These are phyloP conservation scores for Trichoderma citrinoviride DNA, from an alignment of 2,329 filamentous ascomycete genomes.

Conservation along the genomic window DNA sequence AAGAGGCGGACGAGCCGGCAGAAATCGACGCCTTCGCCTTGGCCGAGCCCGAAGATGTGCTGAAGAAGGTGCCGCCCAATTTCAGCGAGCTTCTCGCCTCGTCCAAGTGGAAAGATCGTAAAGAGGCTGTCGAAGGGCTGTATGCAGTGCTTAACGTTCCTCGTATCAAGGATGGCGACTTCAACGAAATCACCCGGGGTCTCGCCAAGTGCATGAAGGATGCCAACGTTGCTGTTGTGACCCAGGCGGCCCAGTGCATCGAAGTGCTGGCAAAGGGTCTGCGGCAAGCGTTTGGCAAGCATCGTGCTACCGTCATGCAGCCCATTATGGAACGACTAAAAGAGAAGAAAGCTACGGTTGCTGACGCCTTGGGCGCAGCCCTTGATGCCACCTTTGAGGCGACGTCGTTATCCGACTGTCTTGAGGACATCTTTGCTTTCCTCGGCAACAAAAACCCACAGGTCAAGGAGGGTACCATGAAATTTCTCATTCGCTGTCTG, in stretches of 20 bases:
- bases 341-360: constrained; percentile 89
- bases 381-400: constrained; percentile 67
- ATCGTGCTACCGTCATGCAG: constrained; percentile 75
- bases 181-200: constrained; percentile 76
- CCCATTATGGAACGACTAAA: constrained; percentile 95
- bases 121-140: constrained; percentile 85
- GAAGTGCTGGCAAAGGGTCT: constrained; percentile 85
- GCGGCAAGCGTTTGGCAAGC: constrained; percentile 72
- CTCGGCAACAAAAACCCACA: constrained; percentile 95
- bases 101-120: constrained; percentile 97
- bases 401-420: constrained; percentile 74
- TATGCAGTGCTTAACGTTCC: constrained; percentile 76
- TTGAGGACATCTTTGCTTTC: constrained; percentile 87
- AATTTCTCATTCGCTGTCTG: constrained; percentile 86
- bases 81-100: constrained; percentile 82
- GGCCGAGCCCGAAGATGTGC: constrained; percentile 82
- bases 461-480: constrained; percentile 92
- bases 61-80: constrained; percentile 75
- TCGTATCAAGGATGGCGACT: constrained; percentile 86
- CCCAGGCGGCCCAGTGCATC: constrained; percentile 87
- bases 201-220: constrained; percentile 99
- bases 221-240: constrained; percentile 93
- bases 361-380: constrained; percentile 82
- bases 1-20: constrained; percentile 46
- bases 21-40: constrained; percentile 81